A percentile compares a stretch with the other conserved stretches of the same genome.
These are phyloP conservation scores for Brettanomyces naardenensis DNA, from an alignment of 805 yeast species.

Conservation along the genomic window DNA sequence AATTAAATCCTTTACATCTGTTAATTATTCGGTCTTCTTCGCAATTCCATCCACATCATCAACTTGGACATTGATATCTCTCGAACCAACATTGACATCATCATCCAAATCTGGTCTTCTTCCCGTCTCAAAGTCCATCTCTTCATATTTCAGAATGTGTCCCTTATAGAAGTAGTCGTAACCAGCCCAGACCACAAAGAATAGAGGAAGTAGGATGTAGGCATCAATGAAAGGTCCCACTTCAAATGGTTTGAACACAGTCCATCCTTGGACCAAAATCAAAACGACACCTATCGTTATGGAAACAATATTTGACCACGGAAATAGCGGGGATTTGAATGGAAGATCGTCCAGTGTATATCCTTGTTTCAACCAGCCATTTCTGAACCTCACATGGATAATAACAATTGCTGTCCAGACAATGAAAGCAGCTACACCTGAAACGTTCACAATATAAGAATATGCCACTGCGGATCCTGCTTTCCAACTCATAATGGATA, in stretches of 20 bases:
- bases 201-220: slow-evolving; percentile 53
- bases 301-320: slow-evolving; percentile 37
- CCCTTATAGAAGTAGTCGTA: slow-evolving; percentile 12
- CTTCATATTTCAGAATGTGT: slow-evolving; percentile 28
- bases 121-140: slow-evolving; percentile 46
- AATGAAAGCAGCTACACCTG: slow-evolving; percentile 56
- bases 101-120: slow-evolving; percentile 30
- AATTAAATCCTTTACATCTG: too few relatives aligned
- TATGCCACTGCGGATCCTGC: slow-evolving; percentile 55
- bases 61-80: too few relatives aligned
- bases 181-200: slow-evolving; percentile 28
- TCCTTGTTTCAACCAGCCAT: slow-evolving; percentile 12
- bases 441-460: slow-evolving; percentile 45
- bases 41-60: too few relatives aligned
- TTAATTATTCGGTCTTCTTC: too few relatives aligned
- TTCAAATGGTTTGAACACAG: slow-evolving; percentile 46
- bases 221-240: slow-evolving; percentile 50
- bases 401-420: slow-evolving; percentile 54
- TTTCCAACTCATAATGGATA: slow-evolving; percentile 46
- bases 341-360: slow-evolving; percentile 12
- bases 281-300: slow-evolving; percentile 50
- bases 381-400: slow-evolving; percentile 42
- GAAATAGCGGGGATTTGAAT: slow-evolving; percentile 32
- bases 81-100: background rate
- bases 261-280: slow-evolving; percentile 67